Evolutionary conservation across 2,329 filamentous ascomycete species (phyloP), one percentile per base, ranked within the genome.

Genomic region (Volutella citrinella): DNA sequence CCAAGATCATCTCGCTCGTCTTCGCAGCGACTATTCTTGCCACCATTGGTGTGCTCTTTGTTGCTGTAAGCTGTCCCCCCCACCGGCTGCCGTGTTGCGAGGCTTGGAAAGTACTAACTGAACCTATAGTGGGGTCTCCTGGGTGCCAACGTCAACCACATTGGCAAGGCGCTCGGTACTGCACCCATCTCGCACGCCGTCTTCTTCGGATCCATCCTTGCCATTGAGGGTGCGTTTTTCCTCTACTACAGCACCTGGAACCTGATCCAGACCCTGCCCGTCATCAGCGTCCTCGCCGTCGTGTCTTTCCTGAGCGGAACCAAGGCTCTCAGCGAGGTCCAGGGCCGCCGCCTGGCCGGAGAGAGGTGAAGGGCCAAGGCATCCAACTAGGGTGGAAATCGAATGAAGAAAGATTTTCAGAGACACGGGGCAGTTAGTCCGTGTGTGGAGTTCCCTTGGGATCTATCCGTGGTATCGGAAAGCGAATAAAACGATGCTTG

Each of bases 161-260:
- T 93, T 2, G 63, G 77, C 32, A 84, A 84, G 58, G 91, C 93
- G 8, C 65, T 96, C 31, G 69, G 78, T 38, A 71, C 76, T 15
- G 86, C 88, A 2, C 91, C 93, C 3, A 51, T 95, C 26, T 83
- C 91, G 6, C 91, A 98, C 59, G 70, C 70, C 19, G 62, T 89
- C 20, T 98, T 97, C 70, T 85, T 94, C 49, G 86, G 85, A 32
- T 95, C 89, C 6, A 80, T 98, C 36, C 42, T 95, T 23, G 80
- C 82, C 15, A 86, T 98, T 71, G 93, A 98, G 63, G 85, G 78
- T 12, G 81, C 95, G 36, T 96, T 98, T 67, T 91, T 93, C 70
- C 67, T 95, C 48, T 98, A 98, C 74, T 97, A 97, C 66, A 84
- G 78, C 33, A 79, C 69, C 56, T 96, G 91, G 90, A 95, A 83